phyloP scores from a whole-genome alignment of 140 eudicot genomes.

The Stevia rebaudiana region DNA sequence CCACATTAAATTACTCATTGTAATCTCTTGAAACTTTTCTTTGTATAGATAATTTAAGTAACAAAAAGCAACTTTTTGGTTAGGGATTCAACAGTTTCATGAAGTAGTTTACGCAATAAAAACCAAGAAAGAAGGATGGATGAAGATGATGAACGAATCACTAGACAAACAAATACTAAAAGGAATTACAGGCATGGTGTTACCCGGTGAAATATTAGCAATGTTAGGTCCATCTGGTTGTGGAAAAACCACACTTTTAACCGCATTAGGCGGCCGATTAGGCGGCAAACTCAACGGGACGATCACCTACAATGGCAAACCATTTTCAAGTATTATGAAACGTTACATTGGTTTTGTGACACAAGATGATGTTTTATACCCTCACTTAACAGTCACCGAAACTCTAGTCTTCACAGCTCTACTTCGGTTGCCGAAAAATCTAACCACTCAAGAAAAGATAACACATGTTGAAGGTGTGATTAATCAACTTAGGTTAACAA shows the following conservation, averaged over 20 bases:
- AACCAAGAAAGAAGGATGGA: constrained; percentile 26
- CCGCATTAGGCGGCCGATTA: constrained; percentile 71
- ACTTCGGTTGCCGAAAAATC: constrained; percentile 51
- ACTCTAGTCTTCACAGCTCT: constrained; percentile 73
- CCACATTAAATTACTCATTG: too few relatives aligned
- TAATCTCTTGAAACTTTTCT: too few relatives aligned
- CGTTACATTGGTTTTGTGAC: constrained; percentile 74
- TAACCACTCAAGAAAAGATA: constrained; percentile 37
- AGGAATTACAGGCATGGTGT: constrained; percentile 59
- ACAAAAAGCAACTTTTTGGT: not conserved
- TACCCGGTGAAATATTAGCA: constrained; percentile 75
- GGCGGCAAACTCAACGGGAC: constrained; percentile 48
- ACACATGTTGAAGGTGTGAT: constrained; percentile 54
- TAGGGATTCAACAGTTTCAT: constrained; percentile 44
- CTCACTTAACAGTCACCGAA: constrained; percentile 72
- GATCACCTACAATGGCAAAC: constrained; percentile 56
- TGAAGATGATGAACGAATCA: constrained; percentile 18
- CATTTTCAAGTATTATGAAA: constrained; percentile 56
- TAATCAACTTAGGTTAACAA: constrained; percentile 48
- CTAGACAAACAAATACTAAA: constrained; percentile 45
- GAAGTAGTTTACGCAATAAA: constrained; percentile 64
- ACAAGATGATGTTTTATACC: constrained; percentile 72
- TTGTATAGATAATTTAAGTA: too few relatives aligned
- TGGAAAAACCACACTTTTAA: constrained; percentile 76
- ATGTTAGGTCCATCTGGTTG: constrained; percentile 86